Evolutionary conservation across 257 asterid genomes (phyloP), one percentile per base, ranked within the genome.

Genomic region (Nicotiana benthamiana): DNA sequence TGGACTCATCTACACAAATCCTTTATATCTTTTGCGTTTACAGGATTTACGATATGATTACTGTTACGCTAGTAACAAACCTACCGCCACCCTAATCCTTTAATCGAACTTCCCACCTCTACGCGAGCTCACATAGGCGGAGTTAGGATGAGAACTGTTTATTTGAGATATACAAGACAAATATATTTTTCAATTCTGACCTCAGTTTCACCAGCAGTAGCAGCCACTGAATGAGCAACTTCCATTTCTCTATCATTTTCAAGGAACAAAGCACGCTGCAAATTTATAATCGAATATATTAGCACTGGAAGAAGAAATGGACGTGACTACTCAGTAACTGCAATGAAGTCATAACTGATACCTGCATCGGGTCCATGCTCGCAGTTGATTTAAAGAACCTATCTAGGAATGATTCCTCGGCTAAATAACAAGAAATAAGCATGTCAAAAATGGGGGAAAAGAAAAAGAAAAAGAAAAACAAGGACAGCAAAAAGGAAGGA

Each of bases 191-290:
- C 46, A 81, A 59, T 79, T 54, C 91, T 87, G 83, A 95, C 99
- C 96, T 93, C 93, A 62, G 99, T 95, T 8, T 95, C 99, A 67
- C 99, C 99, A 75, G 89, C 99, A 82, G 87, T 83, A 77, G 97
- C 99, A 46, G 99, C 99, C 80, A 91, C 95, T 34, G 95, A 91
- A 88, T 93, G 98, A 78, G 98, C 98, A 88, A 84, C 96, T 87
- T 95, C 99, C 97, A 95, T 93, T 87, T 95, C 99, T 53, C 88
- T 84, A 86, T 95, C 98, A 75, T 88, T 89, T 83, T 91, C 99
- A 26, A 95, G 98, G 87, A 88, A 95, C 84, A 81, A 79, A 7
- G 99, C 99, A 68, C 99, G 97, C 98, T 95, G 89, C 86, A 84
- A 48, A 54, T 40, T 75, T 62, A 46, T 40, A 66, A 7, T 9